phyloP scores from a whole-genome alignment of 257 asterid species.

The Perilla frutescens region DNA sequence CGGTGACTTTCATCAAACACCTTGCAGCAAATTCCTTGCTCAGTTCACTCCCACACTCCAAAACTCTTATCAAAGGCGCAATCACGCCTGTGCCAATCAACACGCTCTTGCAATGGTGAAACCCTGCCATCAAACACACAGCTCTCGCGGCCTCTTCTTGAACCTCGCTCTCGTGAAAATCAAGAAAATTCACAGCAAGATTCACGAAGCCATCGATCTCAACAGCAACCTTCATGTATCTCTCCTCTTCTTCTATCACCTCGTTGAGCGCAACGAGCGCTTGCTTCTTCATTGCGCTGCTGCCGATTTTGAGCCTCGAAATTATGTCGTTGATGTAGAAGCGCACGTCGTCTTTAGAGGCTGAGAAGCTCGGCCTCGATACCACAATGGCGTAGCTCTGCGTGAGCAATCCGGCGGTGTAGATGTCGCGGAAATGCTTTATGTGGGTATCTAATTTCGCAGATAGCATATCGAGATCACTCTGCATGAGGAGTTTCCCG shows the following conservation, averaged over 20 bases:
- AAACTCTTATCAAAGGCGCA: conserved; percentile 65
- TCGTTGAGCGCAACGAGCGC: conserved; percentile 69
- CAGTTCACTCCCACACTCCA: conserved; percentile 67
- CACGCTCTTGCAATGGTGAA: conserved; percentile 40
- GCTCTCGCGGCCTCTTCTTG: conserved; percentile 70
- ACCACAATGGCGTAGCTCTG: conserved; percentile 77
- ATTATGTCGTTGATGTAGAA: conserved; percentile 71
- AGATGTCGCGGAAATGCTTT: conserved; percentile 58
- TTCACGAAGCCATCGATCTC: conserved; percentile 62
- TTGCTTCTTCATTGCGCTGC: conserved; percentile 74
- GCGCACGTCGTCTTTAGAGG: conserved; percentile 72
- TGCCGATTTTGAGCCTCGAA: conserved; percentile 75
- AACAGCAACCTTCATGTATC: conserved; percentile 55
- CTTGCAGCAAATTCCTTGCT: conserved; percentile 66
- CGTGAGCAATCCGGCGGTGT: conserved; percentile 66
- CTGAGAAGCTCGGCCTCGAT: conserved; percentile 66
- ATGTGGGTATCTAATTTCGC: conserved; percentile 58
- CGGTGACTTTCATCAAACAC: conserved; percentile 81
- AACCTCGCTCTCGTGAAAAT: conserved; percentile 57
- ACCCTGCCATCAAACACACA: conserved; percentile 62
- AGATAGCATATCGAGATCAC: conserved; percentile 75
- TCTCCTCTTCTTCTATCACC: conserved; percentile 67
- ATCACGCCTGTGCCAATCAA: conserved; percentile 64
- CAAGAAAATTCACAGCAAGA: conserved; percentile 65
- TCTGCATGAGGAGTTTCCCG: conserved; percentile 91